Conservation (phyloP, 2,329 filamentous ascomycete genomes). For the Pestalotiopsis sp. region DNA sequence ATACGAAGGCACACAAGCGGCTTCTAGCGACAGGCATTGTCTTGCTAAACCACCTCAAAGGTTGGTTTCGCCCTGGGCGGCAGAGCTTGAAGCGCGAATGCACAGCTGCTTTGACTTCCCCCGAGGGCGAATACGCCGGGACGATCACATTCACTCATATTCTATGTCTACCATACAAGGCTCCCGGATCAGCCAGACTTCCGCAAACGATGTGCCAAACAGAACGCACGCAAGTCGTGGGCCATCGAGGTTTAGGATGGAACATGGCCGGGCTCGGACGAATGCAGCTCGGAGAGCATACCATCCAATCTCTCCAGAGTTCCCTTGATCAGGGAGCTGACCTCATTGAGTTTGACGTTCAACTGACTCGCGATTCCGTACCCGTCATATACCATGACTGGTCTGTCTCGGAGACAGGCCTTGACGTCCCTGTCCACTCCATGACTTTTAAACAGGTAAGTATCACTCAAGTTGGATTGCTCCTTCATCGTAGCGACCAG, state of each 20-base stretch:
- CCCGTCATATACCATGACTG: constrained; percentile 15
- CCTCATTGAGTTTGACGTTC: constrained; percentile 10
- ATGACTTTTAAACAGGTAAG: constrained; percentile 11
- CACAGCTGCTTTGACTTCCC: constrained; percentile 8
- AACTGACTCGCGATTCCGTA: constrained; percentile 10
- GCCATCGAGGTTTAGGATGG: constrained; percentile 14
- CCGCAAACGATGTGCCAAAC: constrained; percentile 14
- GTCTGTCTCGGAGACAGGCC: constrained; percentile 11
- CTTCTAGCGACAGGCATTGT: constrained; percentile 8
- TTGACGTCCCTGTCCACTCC: constrained; percentile 12
- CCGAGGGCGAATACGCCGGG: constrained; percentile 9
- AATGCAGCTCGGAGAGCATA: constrained; percentile 15
- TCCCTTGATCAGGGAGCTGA: constrained; percentile 11
- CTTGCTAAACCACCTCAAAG: constrained; percentile 8
- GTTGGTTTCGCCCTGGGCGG: constrained; percentile 17
- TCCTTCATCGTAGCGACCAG: background rate
- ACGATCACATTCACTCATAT: constrained; percentile 15
- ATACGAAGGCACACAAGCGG: background rate
- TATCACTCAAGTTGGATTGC: background rate
- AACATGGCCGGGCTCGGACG: constrained; percentile 3
- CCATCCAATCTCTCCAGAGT: constrained; percentile 12
- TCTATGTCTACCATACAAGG: constrained; percentile 11
- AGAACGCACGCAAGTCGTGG: constrained; percentile 13
- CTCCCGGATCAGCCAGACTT: background rate
- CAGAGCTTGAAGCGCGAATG: constrained; percentile 17